Percentiles rank a stretch among this genome's conserved stretches.
These are phyloP conservation scores for Pythium folliculosum DNA, from an alignment of 352 stramenopile genomes.

Conservation along the genomic window DNA sequence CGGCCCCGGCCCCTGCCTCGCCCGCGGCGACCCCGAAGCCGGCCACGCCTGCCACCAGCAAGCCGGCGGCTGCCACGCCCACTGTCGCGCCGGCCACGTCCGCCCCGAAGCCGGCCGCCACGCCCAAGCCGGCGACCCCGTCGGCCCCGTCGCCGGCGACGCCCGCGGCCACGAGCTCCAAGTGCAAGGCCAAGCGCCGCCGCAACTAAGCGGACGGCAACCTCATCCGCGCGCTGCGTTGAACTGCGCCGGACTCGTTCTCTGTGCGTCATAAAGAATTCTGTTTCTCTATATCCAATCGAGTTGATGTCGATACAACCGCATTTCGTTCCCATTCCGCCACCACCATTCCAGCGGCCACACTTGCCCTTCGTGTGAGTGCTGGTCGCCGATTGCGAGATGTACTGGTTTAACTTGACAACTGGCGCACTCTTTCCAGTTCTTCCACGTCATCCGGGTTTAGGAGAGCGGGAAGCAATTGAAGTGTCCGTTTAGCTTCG, in stretches of 20 bases:
- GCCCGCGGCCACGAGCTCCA: neutral
- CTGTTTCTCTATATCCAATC: neutral
- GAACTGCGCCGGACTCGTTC: neutral
- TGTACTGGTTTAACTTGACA: neutral
- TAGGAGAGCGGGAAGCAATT: conserved; percentile 24
- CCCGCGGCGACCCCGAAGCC: conserved; percentile 4
- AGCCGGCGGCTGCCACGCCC: conserved; percentile 6
- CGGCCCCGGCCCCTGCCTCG: neutral
- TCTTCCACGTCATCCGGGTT: conserved; percentile 32
- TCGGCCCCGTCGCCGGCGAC: conserved; percentile 2
- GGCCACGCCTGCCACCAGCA: neutral
- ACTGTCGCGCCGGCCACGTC: conserved; percentile 10
- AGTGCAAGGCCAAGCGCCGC: conserved; percentile 19
- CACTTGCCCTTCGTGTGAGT: neutral
- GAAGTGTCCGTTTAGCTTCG: conserved; percentile 20
- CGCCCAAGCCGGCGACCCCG: conserved; percentile 4
- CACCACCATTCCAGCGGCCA: conserved; percentile 2
- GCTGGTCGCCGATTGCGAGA: neutral
- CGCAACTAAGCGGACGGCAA: conserved; percentile 1
- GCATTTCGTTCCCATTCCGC: neutral
- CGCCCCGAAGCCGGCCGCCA: neutral
- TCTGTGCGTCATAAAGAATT: conserved; percentile 6
- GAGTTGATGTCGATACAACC: neutral
- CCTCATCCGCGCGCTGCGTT: neutral
- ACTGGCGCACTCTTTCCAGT: conserved; percentile 6